Conservation (phyloP, 495 filamentous ascomycete species). For the Geopyxis carbonaria region DNA sequence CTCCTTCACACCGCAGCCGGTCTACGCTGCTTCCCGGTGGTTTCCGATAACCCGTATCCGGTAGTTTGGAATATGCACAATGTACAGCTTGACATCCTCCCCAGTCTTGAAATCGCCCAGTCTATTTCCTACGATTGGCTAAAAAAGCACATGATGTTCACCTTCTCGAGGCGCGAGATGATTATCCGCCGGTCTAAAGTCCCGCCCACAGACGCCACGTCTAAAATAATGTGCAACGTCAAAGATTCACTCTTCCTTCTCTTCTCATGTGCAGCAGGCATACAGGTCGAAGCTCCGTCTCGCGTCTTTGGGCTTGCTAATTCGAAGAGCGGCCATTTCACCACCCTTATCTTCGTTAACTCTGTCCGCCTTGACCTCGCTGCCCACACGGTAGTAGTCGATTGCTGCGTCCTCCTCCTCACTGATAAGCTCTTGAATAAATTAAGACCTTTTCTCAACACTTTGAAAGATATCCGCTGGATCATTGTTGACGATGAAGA, state of each 20-base stretch:
- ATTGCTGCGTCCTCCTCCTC: slow-evolving; percentile 27
- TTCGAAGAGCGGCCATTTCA: slow-evolving; percentile 13
- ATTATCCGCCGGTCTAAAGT: no score
- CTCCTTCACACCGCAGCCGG: not conserved
- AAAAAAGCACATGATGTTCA: no score
- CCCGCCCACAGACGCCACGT: no score
- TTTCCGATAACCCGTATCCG: slow-evolving; percentile 9
- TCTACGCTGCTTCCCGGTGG: slow-evolving; percentile 12
- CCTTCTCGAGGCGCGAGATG: no score
- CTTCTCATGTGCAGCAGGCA: slow-evolving; percentile 23
- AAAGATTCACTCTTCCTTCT: slow-evolving; percentile 27
- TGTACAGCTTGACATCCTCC: slow-evolving; percentile 24
- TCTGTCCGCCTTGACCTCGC: slow-evolving; percentile 22
- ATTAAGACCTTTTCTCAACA: not conserved
- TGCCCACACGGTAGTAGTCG: slow-evolving; percentile 27
- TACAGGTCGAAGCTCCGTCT: slow-evolving; percentile 10
- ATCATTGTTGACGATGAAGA: slow-evolving; percentile 30
- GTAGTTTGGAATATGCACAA: slow-evolving; percentile 26
- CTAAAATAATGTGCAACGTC: slow-evolving; percentile 22
- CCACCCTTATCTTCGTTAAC: slow-evolving; percentile 23
- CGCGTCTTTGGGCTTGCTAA: slow-evolving; percentile 20
- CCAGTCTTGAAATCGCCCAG: slow-evolving; percentile 16
- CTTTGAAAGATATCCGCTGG: not conserved
- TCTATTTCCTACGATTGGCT: slow-evolving; percentile 16
- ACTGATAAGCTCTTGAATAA: slow-evolving; percentile 3